Base-by-base conservation (phyloP, 352 stramenopile species). In the Elongisporangium prolatum region DNA sequence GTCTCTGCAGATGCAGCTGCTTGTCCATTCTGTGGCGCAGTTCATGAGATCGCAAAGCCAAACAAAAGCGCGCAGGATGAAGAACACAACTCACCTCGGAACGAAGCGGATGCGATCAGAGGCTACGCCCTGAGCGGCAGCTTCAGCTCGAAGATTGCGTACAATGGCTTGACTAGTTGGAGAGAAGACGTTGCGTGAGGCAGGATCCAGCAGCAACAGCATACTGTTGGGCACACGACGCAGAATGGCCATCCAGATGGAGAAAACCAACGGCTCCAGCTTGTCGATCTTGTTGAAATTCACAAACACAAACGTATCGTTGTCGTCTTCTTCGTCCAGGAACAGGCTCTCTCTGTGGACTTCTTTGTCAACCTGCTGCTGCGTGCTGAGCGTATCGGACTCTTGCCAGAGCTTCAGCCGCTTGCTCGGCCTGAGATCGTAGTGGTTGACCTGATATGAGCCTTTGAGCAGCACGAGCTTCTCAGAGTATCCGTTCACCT, bases 221-320 rank as follows among this genome's bases (percentile, higher is more conserved):
- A 77, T 68, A 44, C 76, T 89, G 22, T 50, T 20, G 11, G 86
- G 84, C 7, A 80, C 78, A 25, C 78, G 75, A 0, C 62, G 65
- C 40, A 95, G 18, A 60, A 92, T 81, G 17, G 60, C 60, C 75
- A 93, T 93, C 80, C 85, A 95, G 10, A 86, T 65, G 11, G 60
- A 65, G 55, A 94, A 95, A 49, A 79, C 73, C 0, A 57, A 47
- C 25, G 74, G 68, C 60, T 94, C 80, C 18, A 95, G 57, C 67
- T 96, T 96, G 64, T 95, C 84, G 50, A 93, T 80, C 56, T 84
- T 95, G 75, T 97, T 97, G 61, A 92, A 96, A 71, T 95, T 96
- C 50, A 80, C 83, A 75, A 82, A 93, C 21, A 75, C 60, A 49
- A 88, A 86, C 20, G 53, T 54, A 18, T 61, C 52, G 10, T 68